Evolutionary conservation across 2,329 filamentous ascomycete genomes (phyloP), one percentile per base, ranked within the genome.

Genomic region (Sphaerulina populicola): DNA sequence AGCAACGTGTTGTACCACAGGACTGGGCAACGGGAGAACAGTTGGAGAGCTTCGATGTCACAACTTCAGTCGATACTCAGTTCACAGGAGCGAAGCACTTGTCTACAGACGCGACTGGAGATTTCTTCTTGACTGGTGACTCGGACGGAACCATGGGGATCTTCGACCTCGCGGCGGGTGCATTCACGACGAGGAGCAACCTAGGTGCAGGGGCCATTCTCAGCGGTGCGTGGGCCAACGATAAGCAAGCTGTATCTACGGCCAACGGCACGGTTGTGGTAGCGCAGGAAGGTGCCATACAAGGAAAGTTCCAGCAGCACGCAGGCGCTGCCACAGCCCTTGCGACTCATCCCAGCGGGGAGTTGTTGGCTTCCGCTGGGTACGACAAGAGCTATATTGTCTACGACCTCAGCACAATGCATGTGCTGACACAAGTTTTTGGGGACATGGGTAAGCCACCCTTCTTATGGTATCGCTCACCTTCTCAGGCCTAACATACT

Each of bases 351-450:
- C 88, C 93, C 1, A 85, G 86, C 58, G 86, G 85, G 36, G 80
- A 85, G 47, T 81, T 98, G 51, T 68, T 96, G 42, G 91, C 87
- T 2, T 95, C 91, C 0, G 86, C 93, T 31, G 90, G 91, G 44
- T 79, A 82, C 1, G 93, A 98, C 68, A 96, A 95, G 79, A 91
- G 86, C 68, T 89, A 94, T 64, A 81, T 90, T 1, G 81, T 97
- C 56, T 96, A 97, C 69, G 88, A 97, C 59, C 69, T 96, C 36
- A 69, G 76, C 15, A 76, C 74, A 3, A 75, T 81, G 64, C 79
- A 82, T 63, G 79, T 82, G 23, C 80, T 90, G 42, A 85, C 83
- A 49, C 88, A 91, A 60, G 80, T 90, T 38, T 93, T 85, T 67
- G 85, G 83, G 21, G 84, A 91, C 69, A 78, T 85, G 57, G 79